phyloP scores from a whole-genome alignment of 192 early-diverging fungal genomes.

The Endogone sp. region DNA sequence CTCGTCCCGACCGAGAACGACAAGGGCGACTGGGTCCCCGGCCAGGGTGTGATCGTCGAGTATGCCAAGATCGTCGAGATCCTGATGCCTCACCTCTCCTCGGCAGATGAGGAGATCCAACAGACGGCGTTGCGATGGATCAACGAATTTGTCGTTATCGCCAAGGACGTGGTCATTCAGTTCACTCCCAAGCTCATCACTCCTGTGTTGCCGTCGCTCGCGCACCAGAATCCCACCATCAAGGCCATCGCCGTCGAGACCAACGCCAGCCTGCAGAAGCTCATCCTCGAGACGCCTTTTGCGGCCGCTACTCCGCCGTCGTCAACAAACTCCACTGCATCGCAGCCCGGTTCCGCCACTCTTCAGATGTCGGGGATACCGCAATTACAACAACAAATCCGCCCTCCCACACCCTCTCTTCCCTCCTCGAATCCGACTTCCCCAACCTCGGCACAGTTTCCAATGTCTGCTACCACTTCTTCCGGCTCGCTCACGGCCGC shows the following conservation, averaged over 20 bases:
- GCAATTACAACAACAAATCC: too few species aligned
- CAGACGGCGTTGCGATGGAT: constrained; percentile 90
- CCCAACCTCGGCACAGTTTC: constrained; percentile 26
- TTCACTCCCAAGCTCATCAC: constrained; percentile 78
- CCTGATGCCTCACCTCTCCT: constrained; percentile 75
- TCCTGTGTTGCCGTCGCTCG: constrained; percentile 81
- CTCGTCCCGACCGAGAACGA: constrained; percentile 27
- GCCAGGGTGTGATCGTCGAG: constrained; percentile 76
- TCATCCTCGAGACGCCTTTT: constrained; percentile 65
- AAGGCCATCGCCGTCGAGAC: constrained; percentile 73
- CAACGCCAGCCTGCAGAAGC: constrained; percentile 72
- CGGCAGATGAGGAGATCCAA: constrained; percentile 85
- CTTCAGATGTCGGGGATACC: constrained; percentile 1
- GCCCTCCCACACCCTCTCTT: constrained; percentile 8
- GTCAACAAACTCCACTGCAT: neutral
- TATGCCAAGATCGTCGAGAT: constrained; percentile 84
- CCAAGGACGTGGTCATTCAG: constrained; percentile 78
- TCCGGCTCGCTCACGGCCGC: too few species aligned
- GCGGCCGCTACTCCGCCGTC: constrained; percentile 25
- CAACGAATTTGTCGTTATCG: constrained; percentile 80
- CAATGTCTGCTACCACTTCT: neutral
- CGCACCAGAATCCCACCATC: constrained; percentile 70
- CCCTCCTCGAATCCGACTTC: constrained; percentile 25
- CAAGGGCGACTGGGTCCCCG: constrained; percentile 65
- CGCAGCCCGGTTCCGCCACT: constrained; percentile 6